Evolutionary conservation across 176 grass and related monocot species (phyloP).

Genomic region (Oryza australiensis): DNA sequence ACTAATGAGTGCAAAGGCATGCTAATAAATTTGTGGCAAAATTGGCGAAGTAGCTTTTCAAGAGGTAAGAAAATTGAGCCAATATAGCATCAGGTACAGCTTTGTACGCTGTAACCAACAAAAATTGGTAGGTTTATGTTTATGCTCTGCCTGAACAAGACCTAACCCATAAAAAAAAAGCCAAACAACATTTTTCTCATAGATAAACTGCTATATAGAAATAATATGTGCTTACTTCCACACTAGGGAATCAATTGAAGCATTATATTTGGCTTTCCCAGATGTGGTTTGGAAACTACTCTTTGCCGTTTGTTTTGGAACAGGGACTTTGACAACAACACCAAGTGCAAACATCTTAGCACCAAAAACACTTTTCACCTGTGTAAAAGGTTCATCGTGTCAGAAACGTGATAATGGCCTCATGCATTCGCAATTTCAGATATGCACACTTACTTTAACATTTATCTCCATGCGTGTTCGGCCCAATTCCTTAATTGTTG

Average conservation of each 20-base stretch:
- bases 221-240: constrained; percentile 88
- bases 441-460: constrained; percentile 73
- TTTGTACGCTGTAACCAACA: not conserved
- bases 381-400: constrained; percentile 23
- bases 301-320: constrained; percentile 99
- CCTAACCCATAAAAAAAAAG: not conserved
- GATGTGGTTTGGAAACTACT: constrained; percentile 97
- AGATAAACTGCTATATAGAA: constrained; percentile 3
- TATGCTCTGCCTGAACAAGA: not conserved
- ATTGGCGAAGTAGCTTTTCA: not conserved
- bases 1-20: constrained; percentile 13
- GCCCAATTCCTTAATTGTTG: constrained; percentile 98
- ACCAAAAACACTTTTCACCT: constrained; percentile 98
- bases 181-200: not conserved
- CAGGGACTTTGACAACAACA: constrained; percentile 93
- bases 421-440: constrained; percentile 21
- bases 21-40: constrained; percentile 6
- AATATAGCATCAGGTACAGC: constrained; percentile 4
- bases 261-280: constrained; percentile 99
- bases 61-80: not conserved
- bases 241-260: constrained; percentile 94
- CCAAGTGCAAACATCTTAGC: constrained; percentile 99
- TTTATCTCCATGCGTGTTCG: constrained; percentile 98
- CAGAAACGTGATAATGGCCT: constrained; percentile 17
- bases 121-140: not conserved